These are phyloP conservation scores for Pseudevernia furfuracea DNA, from an alignment of 495 filamentous ascomycete genomes.

Conservation along the genomic window DNA sequence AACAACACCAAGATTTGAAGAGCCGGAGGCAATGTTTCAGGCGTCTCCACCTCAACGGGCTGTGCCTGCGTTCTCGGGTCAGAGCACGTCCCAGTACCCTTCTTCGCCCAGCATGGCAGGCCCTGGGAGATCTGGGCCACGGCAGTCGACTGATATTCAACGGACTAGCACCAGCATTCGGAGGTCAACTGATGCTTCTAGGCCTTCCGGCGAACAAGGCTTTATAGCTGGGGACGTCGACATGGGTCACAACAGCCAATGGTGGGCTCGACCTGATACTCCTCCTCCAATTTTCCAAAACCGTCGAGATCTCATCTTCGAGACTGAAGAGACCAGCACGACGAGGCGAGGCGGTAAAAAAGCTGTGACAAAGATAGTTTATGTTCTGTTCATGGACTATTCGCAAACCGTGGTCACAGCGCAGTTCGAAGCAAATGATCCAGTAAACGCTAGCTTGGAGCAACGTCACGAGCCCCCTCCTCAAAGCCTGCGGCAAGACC, in stretches of 20 bases:
- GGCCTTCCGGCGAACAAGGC: slow-evolving; percentile 59
- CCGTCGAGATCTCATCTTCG: slow-evolving; percentile 74
- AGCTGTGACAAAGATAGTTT: slow-evolving; percentile 69
- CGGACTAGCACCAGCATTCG: slow-evolving; percentile 44
- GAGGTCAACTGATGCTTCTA: slow-evolving; percentile 64
- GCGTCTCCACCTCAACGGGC: slow-evolving; percentile 37
- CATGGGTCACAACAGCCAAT: slow-evolving; percentile 58
- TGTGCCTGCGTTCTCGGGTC: slow-evolving; percentile 26
- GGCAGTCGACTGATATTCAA: slow-evolving; percentile 64
- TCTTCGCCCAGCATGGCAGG: slow-evolving; percentile 41
- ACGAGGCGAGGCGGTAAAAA: slow-evolving; percentile 60
- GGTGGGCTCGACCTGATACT: slow-evolving; percentile 73
- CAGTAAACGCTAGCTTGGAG: slow-evolving; percentile 62
- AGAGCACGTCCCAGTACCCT: slow-evolving; percentile 18
- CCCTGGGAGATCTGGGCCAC: slow-evolving; percentile 37
- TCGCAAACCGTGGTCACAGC: slow-evolving; percentile 86
- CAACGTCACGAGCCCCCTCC: slow-evolving; percentile 86
- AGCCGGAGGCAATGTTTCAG: slow-evolving; percentile 47
- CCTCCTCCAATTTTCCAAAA: slow-evolving; percentile 75
- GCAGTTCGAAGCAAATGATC: slow-evolving; percentile 68
- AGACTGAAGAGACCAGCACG: slow-evolving; percentile 69
- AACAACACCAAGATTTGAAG: slow-evolving; percentile 30
- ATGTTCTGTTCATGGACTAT: slow-evolving; percentile 86
- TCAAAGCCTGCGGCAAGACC: slow-evolving; percentile 78
- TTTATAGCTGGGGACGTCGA: slow-evolving; percentile 85